phyloP scores from a whole-genome alignment of 768 basidiomycete species.

The Russula abietina region DNA sequence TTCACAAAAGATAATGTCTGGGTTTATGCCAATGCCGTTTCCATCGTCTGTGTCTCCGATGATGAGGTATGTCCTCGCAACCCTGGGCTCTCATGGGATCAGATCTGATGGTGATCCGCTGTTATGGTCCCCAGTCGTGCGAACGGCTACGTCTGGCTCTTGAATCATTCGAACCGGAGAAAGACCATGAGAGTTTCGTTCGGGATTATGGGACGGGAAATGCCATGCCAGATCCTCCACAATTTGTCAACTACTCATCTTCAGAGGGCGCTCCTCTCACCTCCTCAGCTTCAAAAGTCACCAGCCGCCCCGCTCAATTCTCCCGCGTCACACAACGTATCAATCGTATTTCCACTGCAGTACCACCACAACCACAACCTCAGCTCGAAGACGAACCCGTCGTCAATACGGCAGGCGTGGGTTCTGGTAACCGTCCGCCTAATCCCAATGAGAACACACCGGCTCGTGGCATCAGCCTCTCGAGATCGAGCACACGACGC shows the following conservation, averaged over 20 bases:
- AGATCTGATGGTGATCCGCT: conserved; percentile 4
- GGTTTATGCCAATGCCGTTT: conserved; percentile 95
- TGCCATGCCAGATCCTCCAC: conserved; percentile 80
- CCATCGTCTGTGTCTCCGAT: conserved; percentile 89
- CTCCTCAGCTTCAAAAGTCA: conserved; percentile 49
- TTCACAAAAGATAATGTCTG: conserved; percentile 92
- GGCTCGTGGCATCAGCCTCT: conserved; percentile 32
- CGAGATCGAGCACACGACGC: conserved; percentile 27
- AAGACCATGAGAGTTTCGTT: conserved; percentile 87
- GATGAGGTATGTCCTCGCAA: conserved; percentile 64
- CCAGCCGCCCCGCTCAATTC: conserved; percentile 55
- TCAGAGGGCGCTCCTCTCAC: conserved; percentile 54
- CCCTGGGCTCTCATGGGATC: neutral
- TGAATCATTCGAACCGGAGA: conserved; percentile 82
- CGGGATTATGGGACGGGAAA: conserved; percentile 83
- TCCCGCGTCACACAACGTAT: conserved; percentile 36
- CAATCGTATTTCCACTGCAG: conserved; percentile 28
- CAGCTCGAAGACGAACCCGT: conserved; percentile 39
- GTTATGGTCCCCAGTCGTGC: conserved; percentile 59
- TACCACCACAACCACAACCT: conserved; percentile 31
- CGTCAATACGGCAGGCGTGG: conserved; percentile 63
- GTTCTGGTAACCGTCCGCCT: conserved; percentile 50
- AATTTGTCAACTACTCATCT: conserved; percentile 72
- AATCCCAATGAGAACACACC: conserved; percentile 32
- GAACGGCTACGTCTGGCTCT: conserved; percentile 81